Percentiles rank a stretch among this genome's conserved stretches.
phyloP scores from a whole-genome alignment of 73 alveolate species.

The Urostyla sp. region DNA sequence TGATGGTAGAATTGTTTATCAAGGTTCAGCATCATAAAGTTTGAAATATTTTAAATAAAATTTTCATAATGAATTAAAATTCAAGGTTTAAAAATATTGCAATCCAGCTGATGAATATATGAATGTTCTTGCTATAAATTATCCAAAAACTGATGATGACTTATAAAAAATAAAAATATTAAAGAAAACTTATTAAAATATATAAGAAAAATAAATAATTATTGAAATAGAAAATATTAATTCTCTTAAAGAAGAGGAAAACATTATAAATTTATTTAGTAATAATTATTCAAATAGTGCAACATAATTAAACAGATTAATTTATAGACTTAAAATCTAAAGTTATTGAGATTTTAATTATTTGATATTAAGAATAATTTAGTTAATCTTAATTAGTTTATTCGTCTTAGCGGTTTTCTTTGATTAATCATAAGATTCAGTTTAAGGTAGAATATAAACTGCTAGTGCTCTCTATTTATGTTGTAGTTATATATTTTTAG shows the following conservation, averaged over 20 bases:
- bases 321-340: background rate
- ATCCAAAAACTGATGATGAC: slow-evolving; percentile 36
- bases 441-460: background rate
- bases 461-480: background rate
- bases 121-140: slow-evolving; percentile 29
- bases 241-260: background rate
- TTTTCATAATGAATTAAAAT: no score
- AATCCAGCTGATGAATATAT: slow-evolving; percentile 64
- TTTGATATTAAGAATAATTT: background rate
- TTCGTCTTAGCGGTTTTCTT: background rate
- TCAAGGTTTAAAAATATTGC: slow-evolving; percentile 38
- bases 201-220: background rate
- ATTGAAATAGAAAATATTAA: background rate
- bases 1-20: slow-evolving; percentile 46
- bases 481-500: background rate
- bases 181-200: background rate
- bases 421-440: background rate
- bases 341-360: background rate
- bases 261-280: background rate
- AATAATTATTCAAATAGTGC: background rate
- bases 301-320: background rate
- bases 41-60: slow-evolving; percentile 38
- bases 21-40: slow-evolving; percentile 54
- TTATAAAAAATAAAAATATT: slow-evolving; percentile 1
- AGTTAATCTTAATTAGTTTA: background rate